Evolutionary conservation across 108 stramenopile species (phyloP), one percentile per base, ranked within the genome.

Genomic region (Skeletonema menzelii): DNA sequence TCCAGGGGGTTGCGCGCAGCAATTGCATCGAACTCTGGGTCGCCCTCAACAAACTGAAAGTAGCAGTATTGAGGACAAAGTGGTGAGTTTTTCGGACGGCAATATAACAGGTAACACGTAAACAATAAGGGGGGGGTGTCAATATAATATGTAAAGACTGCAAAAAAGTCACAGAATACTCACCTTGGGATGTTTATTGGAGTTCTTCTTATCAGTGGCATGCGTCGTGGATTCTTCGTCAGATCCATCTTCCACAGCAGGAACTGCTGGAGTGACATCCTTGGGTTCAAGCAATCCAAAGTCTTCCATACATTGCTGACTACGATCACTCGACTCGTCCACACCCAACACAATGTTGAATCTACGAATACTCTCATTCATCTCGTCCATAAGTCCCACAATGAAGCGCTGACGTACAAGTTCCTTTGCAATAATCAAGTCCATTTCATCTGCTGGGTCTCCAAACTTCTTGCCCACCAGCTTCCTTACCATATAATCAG

Each of bases 131-230:
- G n/a, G n/a, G n/a, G n/a, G n/a, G n/a, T n/a, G n/a, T n/a, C n/a
- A n/a, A n/a, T n/a, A n/a, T n/a, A n/a, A n/a, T n/a, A n/a, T n/a
- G n/a, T n/a, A n/a, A n/a, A n/a, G n/a, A n/a, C n/a, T n/a, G n/a
- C n/a, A n/a, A n/a, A n/a, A n/a, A n/a, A n/a, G n/a, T n/a, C n/a
- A n/a, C n/a, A n/a, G n/a, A n/a, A n/a, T n/a, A n/a, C 76, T 44
- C 27, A 77, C 76, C 76, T 79, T 79, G 46, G 77, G 77, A 49
- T 79, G 77, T 14, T 53, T 67, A 27, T 79, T 79, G n/a, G 77
- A 79, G 56, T 79, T 79, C 49, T 67, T 79, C 44, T 67, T 79
- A 46, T 72, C 70, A 58, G 65, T 59, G 17, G 70, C 70, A 24
- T 55, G 58, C 13, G 65, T 65, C 63, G 58, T 73, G 27, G 57